Conservation (phyloP, 108 stramenopile species). For the Conticribra weissflogii region DNA sequence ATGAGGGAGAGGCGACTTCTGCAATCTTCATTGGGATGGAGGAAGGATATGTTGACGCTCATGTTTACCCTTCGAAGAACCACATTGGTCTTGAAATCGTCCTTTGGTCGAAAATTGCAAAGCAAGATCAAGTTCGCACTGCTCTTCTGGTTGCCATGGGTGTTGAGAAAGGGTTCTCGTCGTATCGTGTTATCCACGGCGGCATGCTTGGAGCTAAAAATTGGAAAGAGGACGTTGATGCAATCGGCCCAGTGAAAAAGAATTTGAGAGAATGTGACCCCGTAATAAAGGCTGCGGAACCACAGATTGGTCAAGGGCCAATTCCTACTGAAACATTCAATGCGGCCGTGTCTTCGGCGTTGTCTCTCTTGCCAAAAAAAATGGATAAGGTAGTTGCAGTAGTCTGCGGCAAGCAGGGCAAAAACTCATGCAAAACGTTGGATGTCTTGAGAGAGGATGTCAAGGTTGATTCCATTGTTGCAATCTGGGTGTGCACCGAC, state of each 20-base stretch:
- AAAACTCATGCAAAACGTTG: slow-evolving; percentile 33
- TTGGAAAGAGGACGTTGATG: slow-evolving; percentile 79
- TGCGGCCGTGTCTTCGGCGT: slow-evolving; percentile 29
- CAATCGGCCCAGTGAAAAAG: slow-evolving; percentile 69
- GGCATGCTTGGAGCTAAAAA: slow-evolving; percentile 80
- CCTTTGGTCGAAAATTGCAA: slow-evolving; percentile 51
- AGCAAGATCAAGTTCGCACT: slow-evolving; percentile 50
- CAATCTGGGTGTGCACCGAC: slow-evolving; percentile 43
- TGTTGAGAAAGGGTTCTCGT: slow-evolving; percentile 32
- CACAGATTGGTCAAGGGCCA: slow-evolving; percentile 44
- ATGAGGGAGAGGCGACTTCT: slow-evolving; percentile 28
- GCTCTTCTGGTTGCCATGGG: slow-evolving; percentile 31
- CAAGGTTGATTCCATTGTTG: slow-evolving; percentile 52
- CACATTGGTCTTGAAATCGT: slow-evolving; percentile 53
- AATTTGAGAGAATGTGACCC: slow-evolving; percentile 50
- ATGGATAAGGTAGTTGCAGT: slow-evolving; percentile 54
- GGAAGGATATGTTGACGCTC: slow-evolving; percentile 55
- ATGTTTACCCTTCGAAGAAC: slow-evolving; percentile 54
- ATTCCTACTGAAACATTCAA: slow-evolving; percentile 35
- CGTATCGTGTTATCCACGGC: slow-evolving; percentile 76
- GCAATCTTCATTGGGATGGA: slow-evolving; percentile 47
- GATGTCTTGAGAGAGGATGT: slow-evolving; percentile 31
- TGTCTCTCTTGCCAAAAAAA: slow-evolving; percentile 44
- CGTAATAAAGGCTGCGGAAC: slow-evolving; percentile 40
- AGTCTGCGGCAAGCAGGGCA: slow-evolving; percentile 38